These are phyloP conservation scores for Rosa chinensis DNA, from an alignment of 306 rosid species.

Conservation along the genomic window DNA sequence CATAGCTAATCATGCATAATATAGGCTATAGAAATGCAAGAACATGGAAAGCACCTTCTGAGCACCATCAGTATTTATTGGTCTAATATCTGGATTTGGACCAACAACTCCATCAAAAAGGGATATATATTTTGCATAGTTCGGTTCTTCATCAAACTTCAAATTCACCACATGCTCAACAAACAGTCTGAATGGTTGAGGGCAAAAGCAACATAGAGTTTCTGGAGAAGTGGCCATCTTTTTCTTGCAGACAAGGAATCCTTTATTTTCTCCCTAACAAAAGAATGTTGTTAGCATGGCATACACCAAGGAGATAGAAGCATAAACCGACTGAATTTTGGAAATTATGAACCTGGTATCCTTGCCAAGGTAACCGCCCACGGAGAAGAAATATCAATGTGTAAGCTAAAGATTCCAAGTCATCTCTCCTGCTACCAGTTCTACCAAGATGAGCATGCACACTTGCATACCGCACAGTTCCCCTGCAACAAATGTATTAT, in stretches of 20 bases:
- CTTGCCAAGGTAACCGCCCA: constrained; percentile 93
- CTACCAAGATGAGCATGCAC: constrained; percentile 94
- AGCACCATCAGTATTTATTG: constrained; percentile 86
- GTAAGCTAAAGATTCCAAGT: constrained; percentile 90
- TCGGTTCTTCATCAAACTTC: constrained; percentile 90
- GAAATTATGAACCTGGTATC: constrained; percentile 63
- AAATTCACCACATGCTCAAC: constrained; percentile 74
- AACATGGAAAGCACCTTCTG: constrained; percentile 52
- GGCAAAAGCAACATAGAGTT: constrained; percentile 63
- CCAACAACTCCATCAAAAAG: constrained; percentile 80
- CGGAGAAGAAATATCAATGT: constrained; percentile 86
- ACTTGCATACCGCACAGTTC: constrained; percentile 88
- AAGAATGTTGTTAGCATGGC: background rate
- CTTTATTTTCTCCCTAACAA: constrained; percentile 85
- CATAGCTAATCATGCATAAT: background rate
- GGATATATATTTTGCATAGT: constrained; percentile 81
- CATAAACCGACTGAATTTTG: constrained; percentile 1
- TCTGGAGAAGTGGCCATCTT: constrained; percentile 90
- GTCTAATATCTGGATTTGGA: constrained; percentile 81
- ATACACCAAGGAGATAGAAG: constrained; percentile 2
- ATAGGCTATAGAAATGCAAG: background rate
- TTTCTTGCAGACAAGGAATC: constrained; percentile 79
- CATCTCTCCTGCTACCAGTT: constrained; percentile 90
- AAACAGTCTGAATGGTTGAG: constrained; percentile 78
- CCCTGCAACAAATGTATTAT: constrained; percentile 41